Evolutionary conservation across 2,329 filamentous ascomycete species (phyloP), one percentile per base, ranked within the genome.

Genomic region (Neofusicoccum laricinum): DNA sequence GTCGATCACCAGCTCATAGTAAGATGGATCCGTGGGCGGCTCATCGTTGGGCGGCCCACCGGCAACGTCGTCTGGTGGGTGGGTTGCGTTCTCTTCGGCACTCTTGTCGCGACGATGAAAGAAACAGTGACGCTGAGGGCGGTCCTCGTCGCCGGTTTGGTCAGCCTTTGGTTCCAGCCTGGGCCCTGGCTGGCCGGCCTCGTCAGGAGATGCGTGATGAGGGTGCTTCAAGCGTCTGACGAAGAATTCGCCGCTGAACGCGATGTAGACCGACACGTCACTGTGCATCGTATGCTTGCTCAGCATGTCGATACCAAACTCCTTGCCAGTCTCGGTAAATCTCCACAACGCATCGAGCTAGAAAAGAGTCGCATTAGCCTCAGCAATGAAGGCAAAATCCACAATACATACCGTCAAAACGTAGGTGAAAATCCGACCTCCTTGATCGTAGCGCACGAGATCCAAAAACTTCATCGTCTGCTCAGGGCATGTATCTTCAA

Each of bases 221-320:
- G 76, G 77, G 69, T 86, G 82, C 67, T 82, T 84, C 30, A 91
- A 82, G 2, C 90, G 85, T 14, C 92, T 86, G 67, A 98, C 85
- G 75, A 97, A 95, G 77, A 98, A 98, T 73, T 98, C 94, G 46
- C 94, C 94, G 0, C 91, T 92, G 74, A 89, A 97, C 21, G 93
- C 94, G 68, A 97, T 92, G 75, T 97, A 97, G 2, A 91, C 90
- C 40, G 88, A 90, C 1, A 97, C 93, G 75, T 97, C 89, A 68
- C 91, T 94, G 79, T 98, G 94, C 92, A 98, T 97, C 45, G 92
- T 96, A 77, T 98, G 94, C 76, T 98, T 98, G 76, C 89, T 93
- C 71, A 98, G 79, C 76, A 97, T 82, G 78, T 97, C 94, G 71
- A 98, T 92, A 61, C 93, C 92, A 66, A 97, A 97, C 71, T 97